phyloP scores from a whole-genome alignment of 306 rosid species.

The Begonia loranthoides region DNA sequence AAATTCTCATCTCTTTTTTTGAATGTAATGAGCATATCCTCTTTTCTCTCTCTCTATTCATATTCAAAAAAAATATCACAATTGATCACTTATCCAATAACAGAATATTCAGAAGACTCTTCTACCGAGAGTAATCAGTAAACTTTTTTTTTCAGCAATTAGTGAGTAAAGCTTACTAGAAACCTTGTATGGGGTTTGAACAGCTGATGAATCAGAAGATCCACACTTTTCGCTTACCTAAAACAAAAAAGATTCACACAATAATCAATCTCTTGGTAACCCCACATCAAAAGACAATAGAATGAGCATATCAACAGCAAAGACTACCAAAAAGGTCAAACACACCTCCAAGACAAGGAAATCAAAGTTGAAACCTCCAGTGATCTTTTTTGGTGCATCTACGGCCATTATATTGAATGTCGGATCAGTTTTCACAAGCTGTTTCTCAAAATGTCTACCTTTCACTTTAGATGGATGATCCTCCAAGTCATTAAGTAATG shows the following conservation, averaged over 20 bases:
- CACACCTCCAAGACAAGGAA: slow-evolving; percentile 90
- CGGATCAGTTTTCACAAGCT: slow-evolving; percentile 20
- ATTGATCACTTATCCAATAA: too few species aligned
- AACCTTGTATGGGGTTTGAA: slow-evolving; percentile 54
- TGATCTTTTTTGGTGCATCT: slow-evolving; percentile 8
- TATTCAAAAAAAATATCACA: too few species aligned
- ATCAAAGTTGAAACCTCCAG: slow-evolving; percentile 19
- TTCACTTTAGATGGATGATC: slow-evolving; percentile 23
- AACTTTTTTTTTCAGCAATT: slow-evolving; percentile 1
- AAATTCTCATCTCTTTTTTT: too few species aligned
- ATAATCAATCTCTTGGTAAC: slow-evolving; percentile 9
- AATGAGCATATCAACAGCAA: not conserved
- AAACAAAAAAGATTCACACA: slow-evolving; percentile 11
- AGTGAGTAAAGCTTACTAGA: slow-evolving; percentile 16
- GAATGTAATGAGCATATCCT: too few species aligned
- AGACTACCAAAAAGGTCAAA: slow-evolving; percentile 1
- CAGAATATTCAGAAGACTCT: too few species aligned
- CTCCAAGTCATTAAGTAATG: slow-evolving; percentile 17
- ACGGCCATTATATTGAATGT: slow-evolving; percentile 14
- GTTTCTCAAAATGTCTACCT: slow-evolving; percentile 19
- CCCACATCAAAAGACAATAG: slow-evolving; percentile 6
- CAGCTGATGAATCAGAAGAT: slow-evolving; percentile 33
- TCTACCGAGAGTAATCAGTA: too few species aligned
- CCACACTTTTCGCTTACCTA: slow-evolving; percentile 56
- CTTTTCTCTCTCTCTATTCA: too few species aligned